Evolutionary conservation across 305 asterid species (phyloP).

Genomic region (Fraxinus latifolia): DNA sequence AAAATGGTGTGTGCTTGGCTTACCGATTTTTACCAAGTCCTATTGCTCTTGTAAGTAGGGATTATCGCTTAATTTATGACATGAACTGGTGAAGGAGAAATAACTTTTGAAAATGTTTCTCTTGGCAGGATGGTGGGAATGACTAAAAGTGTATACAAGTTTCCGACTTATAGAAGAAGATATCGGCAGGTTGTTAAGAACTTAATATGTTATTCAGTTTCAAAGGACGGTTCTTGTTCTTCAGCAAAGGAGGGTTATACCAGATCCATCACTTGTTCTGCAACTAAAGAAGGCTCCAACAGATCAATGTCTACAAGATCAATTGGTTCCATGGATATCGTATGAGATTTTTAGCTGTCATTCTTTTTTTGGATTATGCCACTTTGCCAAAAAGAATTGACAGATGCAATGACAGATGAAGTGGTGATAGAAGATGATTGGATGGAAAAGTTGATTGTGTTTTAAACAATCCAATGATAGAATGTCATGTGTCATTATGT

Average conservation of each 20-base stretch:
- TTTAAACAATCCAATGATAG: too few relatives aligned
- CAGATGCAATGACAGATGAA: too few relatives aligned
- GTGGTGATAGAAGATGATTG: too few relatives aligned
- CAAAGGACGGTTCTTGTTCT: slow-evolving; percentile 42
- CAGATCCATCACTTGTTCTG: slow-evolving; percentile 38
- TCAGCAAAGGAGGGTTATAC: slow-evolving; percentile 36
- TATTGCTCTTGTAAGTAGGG: not conserved
- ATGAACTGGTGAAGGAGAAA: not conserved
- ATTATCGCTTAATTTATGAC: not conserved
- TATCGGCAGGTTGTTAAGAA: slow-evolving; percentile 76
- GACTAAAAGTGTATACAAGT: slow-evolving; percentile 51
- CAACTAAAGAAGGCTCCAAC: slow-evolving; percentile 31
- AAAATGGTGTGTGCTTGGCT: not conserved
- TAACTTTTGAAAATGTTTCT: not conserved
- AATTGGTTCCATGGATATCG: slow-evolving; percentile 52
- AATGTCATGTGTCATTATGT: too few relatives aligned
- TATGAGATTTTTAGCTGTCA: slow-evolving; percentile 24
- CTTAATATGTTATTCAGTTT: slow-evolving; percentile 33
- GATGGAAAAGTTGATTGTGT: too few relatives aligned
- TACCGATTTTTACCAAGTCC: not conserved
- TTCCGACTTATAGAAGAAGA: slow-evolving; percentile 79
- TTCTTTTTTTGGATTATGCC: too few relatives aligned
- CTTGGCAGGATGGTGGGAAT: slow-evolving; percentile 79
- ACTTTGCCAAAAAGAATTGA: too few relatives aligned
- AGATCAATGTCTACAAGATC: slow-evolving; percentile 37